These are phyloP conservation scores for Glaciozyma martinii DNA, from an alignment of 768 basidiomycete species.

Conservation along the genomic window DNA sequence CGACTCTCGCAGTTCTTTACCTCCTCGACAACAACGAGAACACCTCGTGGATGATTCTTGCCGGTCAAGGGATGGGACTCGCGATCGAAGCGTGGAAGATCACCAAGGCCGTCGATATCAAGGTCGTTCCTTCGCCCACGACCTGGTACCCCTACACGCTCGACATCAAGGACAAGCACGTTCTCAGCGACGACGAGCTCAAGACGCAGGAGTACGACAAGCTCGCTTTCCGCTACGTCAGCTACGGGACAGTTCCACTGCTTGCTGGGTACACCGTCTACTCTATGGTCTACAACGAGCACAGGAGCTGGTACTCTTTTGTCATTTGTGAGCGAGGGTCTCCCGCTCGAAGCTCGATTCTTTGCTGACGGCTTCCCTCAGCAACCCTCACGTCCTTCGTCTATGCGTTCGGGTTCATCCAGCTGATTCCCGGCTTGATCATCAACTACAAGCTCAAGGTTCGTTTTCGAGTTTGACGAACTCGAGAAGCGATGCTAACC, in stretches of 20 bases:
- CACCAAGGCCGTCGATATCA: constrained; percentile 71
- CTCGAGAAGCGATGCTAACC: constrained; percentile 1
- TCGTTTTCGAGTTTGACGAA: neutral
- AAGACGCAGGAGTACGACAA: constrained; percentile 94
- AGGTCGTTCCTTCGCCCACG: constrained; percentile 54
- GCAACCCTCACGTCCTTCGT: constrained; percentile 48
- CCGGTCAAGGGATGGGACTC: constrained; percentile 31
- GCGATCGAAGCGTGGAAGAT: constrained; percentile 81
- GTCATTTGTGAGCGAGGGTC: constrained; percentile 67
- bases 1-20: constrained; percentile 39
- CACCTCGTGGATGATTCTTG: constrained; percentile 86
- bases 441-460: constrained; percentile 76
- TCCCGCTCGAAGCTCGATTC: constrained; percentile 41
- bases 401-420: constrained; percentile 95
- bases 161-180: constrained; percentile 87
- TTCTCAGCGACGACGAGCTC: constrained; percentile 92
- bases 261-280: constrained; percentile 43
- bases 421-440: constrained; percentile 44
- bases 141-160: constrained; percentile 68
- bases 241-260: constrained; percentile 70
- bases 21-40: constrained; percentile 91
- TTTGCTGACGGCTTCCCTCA: neutral
- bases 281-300: constrained; percentile 47
- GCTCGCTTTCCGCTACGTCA: constrained; percentile 89
- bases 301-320: constrained; percentile 87